Evolutionary conservation across 768 basidiomycete genomes (phyloP), one percentile per base, ranked within the genome.

Genomic region (Mrakia blollopis): DNA sequence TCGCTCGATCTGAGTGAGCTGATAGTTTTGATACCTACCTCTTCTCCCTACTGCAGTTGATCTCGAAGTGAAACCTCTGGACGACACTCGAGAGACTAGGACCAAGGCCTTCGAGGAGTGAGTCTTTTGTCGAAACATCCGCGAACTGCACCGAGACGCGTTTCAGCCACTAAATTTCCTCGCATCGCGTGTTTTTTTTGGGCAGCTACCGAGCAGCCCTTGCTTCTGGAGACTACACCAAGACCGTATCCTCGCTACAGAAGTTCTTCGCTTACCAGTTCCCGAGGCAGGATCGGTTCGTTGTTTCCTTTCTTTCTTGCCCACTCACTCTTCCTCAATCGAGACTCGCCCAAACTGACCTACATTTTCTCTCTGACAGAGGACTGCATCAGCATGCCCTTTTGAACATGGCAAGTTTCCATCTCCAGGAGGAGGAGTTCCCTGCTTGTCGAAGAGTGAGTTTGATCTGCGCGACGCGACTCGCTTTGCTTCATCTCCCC

Each of bases 261-360:
- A 85, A 88, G 72, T 94, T 91, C 82, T 94, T 93, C 79, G 92
- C 93, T 81, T 92, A 93, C 78, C 90, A 89, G 80, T 94, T 94
- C 80, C 90, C 92, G 79, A 89, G 91, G 75, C 87, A 86, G 47
- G 89, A 89, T 79, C 92, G 93, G 82, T 93, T 91, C 92, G 77
- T 80, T 91, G 86, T 11, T 62, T 35, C 39, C 35, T 61, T 62
- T 44, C 60, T 16, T 57, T 21, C 2, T 37, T 62, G 6, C 54
- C 8, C 39, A 11, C 32, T 39, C 18, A 37, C n/a, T 39, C 7
- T 57, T 61, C 2, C 35, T 57, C 5, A 9, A 13, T n/a, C 39
- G 6, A 5, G 39, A 2, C 44, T 7, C 44, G 35, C 60, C 25
- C 16, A 25, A 14, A 30, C 14, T 70, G 28, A 35, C 57, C 32